Evolutionary conservation across 352 stramenopile species (phyloP).

Genomic region (Phytophthora pini): DNA sequence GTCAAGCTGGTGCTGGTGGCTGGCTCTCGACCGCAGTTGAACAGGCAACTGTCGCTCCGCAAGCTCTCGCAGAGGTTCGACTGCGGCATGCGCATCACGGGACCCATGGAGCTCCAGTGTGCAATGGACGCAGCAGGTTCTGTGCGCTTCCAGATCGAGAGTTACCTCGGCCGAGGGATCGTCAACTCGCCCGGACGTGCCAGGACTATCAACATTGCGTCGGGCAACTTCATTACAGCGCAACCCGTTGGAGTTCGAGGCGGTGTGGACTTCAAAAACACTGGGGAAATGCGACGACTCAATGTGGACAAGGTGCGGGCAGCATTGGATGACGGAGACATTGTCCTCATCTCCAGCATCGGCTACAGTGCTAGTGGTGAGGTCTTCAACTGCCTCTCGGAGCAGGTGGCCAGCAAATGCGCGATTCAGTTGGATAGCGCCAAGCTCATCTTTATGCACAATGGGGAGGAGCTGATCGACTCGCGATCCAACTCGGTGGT

Average conservation of each 20-base stretch:
- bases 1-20: constrained; percentile 96
- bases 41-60: constrained; percentile 83
- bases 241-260: constrained; percentile 88
- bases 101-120: constrained; percentile 90
- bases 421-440: constrained; percentile 82
- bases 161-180: constrained; percentile 82
- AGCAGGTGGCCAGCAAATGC: constrained; percentile 90
- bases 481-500: constrained; percentile 80
- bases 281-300: constrained; percentile 93
- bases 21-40: constrained; percentile 95
- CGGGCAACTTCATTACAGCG: constrained; percentile 97
- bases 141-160: constrained; percentile 91
- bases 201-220: constrained; percentile 92
- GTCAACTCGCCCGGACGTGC: constrained; percentile 80
- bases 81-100: constrained; percentile 91
- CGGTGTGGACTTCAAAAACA: constrained; percentile 92
- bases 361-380: constrained; percentile 96
- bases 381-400: constrained; percentile 91
- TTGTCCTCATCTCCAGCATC: constrained; percentile 97
- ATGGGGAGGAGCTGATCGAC: constrained; percentile 89
- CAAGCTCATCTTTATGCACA: constrained; percentile 92
- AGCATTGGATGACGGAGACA: constrained; percentile 94
- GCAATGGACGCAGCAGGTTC: constrained; percentile 96
- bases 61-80: constrained; percentile 80
- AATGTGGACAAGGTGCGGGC: constrained; percentile 93